A percentile compares a stretch with the other conserved stretches of the same genome.
These are phyloP conservation scores for Leishmania braziliensis DNA, from an alignment of 208 protist genomes.

Conservation along the genomic window DNA sequence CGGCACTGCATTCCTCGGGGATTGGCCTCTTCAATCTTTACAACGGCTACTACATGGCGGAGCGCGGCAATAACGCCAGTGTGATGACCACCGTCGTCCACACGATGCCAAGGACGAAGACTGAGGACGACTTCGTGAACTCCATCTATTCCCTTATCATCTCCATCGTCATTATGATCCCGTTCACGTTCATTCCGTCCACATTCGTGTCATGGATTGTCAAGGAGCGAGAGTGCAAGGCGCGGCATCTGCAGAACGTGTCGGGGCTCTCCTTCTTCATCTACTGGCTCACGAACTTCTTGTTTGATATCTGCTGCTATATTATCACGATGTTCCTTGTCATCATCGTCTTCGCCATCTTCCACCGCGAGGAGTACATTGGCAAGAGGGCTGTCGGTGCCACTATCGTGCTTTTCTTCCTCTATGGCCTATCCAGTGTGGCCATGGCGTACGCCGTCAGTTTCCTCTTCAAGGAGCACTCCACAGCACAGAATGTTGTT, in stretches of 20 bases:
- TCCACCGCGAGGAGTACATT: constrained; percentile 67
- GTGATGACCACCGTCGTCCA: constrained; percentile 31
- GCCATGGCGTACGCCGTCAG: constrained; percentile 62
- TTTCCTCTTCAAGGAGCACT: constrained; percentile 71
- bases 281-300: constrained; percentile 82
- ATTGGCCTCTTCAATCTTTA: constrained; percentile 45
- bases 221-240: constrained; percentile 74
- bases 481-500: constrained; percentile 66
- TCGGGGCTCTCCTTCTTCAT: constrained; percentile 60
- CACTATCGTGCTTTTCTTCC: constrained; percentile 57
- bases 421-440: constrained; percentile 69
- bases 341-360: constrained; percentile 63
- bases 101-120: constrained; percentile 48
- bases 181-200: constrained; percentile 73
- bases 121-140: constrained; percentile 31
- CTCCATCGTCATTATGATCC: constrained; percentile 66
- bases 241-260: constrained; percentile 71
- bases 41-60: constrained; percentile 37
- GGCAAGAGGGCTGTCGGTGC: constrained; percentile 35
- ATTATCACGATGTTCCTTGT: constrained; percentile 63
- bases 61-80: constrained; percentile 11
- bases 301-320: constrained; percentile 74
- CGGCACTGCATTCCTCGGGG: constrained; percentile 41
- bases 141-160: constrained; percentile 55
- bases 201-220: constrained; percentile 75